These are phyloP conservation scores for Penicillium sclerotiorum DNA, from an alignment of 2,329 filamentous ascomycete genomes.

Conservation along the genomic window DNA sequence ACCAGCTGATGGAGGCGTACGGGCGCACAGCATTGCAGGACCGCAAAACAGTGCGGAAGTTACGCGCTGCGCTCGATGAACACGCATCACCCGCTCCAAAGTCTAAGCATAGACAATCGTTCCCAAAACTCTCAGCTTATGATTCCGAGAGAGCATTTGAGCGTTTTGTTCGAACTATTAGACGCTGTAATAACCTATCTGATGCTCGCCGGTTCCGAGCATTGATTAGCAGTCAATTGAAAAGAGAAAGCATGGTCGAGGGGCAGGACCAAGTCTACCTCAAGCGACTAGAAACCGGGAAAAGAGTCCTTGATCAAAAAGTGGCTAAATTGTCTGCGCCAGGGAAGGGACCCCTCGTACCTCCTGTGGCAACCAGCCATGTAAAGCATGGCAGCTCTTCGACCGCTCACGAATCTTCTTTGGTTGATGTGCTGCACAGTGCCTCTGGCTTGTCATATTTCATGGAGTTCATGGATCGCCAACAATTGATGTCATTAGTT, in stretches of 20 bases:
- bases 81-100: slow-evolving; percentile 83
- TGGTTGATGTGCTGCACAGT: slow-evolving; percentile 86
- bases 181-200: slow-evolving; percentile 86
- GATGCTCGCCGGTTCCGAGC: slow-evolving; percentile 91
- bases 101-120: slow-evolving; percentile 64
- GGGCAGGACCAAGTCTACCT: slow-evolving; percentile 84
- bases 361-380: slow-evolving; percentile 30
- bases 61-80: slow-evolving; percentile 88
- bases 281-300: slow-evolving; percentile 86
- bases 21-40: slow-evolving; percentile 88
- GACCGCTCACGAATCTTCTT: slow-evolving; percentile 70
- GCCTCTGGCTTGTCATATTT: slow-evolving; percentile 93
- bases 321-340: slow-evolving; percentile 78
- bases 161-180: slow-evolving; percentile 85
- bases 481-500: slow-evolving; percentile 81
- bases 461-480: slow-evolving; percentile 99
- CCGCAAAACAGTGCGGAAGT: slow-evolving; percentile 87
- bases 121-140: slow-evolving; percentile 76
- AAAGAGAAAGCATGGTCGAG: slow-evolving; percentile 76
- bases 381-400: slow-evolving; percentile 51
- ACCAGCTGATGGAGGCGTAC: slow-evolving; percentile 90
- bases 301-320: slow-evolving; percentile 83
- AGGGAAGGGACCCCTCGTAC: slow-evolving; percentile 50
- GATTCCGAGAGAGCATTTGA: slow-evolving; percentile 94
- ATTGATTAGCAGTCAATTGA: slow-evolving; percentile 88